A percentile compares a stretch with the other conserved stretches of the same genome.
Conservation (phyloP, 495 filamentous ascomycete genomes). For the Aspergillus homomorphus region DNA sequence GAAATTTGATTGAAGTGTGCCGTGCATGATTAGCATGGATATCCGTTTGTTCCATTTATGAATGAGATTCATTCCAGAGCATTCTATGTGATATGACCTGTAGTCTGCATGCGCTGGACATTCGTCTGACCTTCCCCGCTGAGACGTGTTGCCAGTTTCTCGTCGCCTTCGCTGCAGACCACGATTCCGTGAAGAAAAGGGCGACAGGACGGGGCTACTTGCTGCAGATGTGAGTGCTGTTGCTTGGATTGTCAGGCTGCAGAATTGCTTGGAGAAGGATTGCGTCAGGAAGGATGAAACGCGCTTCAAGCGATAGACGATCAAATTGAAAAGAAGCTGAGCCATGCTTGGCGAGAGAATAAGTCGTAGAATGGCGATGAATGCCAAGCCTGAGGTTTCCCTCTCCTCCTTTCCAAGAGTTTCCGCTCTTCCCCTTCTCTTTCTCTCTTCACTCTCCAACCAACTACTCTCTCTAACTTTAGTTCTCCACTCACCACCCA, state of each 20-base stretch:
- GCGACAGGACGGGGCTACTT: background rate
- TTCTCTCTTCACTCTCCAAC: background rate
- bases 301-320: background rate
- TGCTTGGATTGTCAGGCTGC: background rate
- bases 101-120: background rate
- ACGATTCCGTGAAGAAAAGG: background rate
- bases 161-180: background rate
- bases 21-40: background rate
- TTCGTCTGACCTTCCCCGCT: constrained; percentile 1
- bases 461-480: background rate
- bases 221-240: background rate
- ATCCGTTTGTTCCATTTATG: background rate
- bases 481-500: background rate
- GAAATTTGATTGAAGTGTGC: background rate
- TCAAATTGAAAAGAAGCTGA: background rate
- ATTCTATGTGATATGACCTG: constrained; percentile 1
- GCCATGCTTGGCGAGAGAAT: constrained; percentile 2
- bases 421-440: background rate
- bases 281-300: background rate
- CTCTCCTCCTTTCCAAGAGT: background rate
- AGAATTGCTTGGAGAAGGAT: background rate
- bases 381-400: background rate
- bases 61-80: background rate
- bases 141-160: background rate
- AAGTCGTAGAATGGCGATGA: background rate